Conservation (phyloP, 352 stramenopile species). For the Plasmopara viticola region DNA sequence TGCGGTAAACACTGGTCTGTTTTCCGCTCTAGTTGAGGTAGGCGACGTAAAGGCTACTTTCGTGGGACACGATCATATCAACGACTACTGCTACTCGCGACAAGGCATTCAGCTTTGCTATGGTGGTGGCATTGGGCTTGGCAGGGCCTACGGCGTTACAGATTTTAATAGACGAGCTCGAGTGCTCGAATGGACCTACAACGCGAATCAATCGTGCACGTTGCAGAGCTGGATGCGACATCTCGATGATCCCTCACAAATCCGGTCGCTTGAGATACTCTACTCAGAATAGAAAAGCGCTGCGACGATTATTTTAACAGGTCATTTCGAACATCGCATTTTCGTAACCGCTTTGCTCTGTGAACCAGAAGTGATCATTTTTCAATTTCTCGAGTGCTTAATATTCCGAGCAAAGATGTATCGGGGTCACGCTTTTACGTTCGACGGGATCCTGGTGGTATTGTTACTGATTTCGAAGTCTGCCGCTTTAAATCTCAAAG, state of each 20-base stretch:
- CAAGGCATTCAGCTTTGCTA: conserved; percentile 53
- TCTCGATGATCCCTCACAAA: conserved; percentile 25
- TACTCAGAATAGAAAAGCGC: conserved; percentile 31
- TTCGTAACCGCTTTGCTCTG: conserved; percentile 11
- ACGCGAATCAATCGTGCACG: conserved; percentile 28
- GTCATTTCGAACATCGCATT: conserved; percentile 7
- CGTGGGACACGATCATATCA: conserved; percentile 53
- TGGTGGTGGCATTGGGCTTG: conserved; percentile 41
- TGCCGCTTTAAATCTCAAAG: conserved; percentile 17
- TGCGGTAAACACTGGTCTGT: conserved; percentile 28
- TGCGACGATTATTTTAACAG: conserved; percentile 18
- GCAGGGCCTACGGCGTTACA: conserved; percentile 24
- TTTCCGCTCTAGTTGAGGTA: conserved; percentile 37
- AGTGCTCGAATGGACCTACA: conserved; percentile 40
- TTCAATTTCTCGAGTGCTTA: conserved; percentile 7
- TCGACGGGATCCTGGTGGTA: conserved; percentile 4
- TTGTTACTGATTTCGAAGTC: conserved; percentile 9
- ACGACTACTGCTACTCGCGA: conserved; percentile 48
- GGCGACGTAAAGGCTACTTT: conserved; percentile 57
- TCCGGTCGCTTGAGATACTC: conserved; percentile 28
- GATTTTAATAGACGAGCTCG: conserved; percentile 30
- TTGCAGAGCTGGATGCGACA: conserved; percentile 45
- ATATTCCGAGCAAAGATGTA: conserved; percentile 8
- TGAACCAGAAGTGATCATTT: conserved; percentile 6
- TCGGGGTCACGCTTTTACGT: conserved; percentile 1